phyloP scores from a whole-genome alignment of 2,329 filamentous ascomycete species.

The Ophiostoma sp. region DNA sequence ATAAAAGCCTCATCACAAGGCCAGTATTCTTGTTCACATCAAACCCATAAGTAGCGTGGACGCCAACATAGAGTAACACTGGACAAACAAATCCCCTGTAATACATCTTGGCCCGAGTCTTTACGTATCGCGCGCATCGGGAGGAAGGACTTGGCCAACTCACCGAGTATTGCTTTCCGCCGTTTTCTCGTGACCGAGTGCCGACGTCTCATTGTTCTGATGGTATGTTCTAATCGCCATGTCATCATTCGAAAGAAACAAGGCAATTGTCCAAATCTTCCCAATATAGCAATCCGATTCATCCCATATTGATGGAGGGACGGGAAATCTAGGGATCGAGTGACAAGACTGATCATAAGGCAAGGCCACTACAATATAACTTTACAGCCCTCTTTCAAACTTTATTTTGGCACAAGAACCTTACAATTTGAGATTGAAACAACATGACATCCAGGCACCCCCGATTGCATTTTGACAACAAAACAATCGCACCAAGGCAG shows the following conservation, averaged over 20 bases:
- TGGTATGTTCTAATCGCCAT: background rate
- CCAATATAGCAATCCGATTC: background rate
- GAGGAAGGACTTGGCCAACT: background rate
- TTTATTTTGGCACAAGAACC: background rate
- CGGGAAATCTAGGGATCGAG: slow-evolving; percentile 3
- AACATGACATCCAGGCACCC: background rate
- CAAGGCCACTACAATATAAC: background rate
- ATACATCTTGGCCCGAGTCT: background rate
- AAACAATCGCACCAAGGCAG: background rate
- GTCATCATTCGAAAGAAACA: background rate
- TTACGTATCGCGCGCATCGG: no score
- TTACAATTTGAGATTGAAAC: background rate
- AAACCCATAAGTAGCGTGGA: background rate
- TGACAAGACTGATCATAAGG: background rate
- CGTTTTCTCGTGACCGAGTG: background rate
- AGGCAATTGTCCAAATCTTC: background rate
- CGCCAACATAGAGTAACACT: background rate
- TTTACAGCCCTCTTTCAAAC: background rate
- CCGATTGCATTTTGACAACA: background rate
- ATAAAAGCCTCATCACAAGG: background rate
- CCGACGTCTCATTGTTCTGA: background rate
- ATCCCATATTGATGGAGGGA: background rate
- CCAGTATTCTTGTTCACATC: background rate
- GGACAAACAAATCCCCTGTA: background rate
- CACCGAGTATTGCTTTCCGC: background rate